Evolutionary conservation across 73 alveolate genomes (phyloP), one percentile per base, ranked within the genome.

Genomic region (Halteria grandinella): DNA sequence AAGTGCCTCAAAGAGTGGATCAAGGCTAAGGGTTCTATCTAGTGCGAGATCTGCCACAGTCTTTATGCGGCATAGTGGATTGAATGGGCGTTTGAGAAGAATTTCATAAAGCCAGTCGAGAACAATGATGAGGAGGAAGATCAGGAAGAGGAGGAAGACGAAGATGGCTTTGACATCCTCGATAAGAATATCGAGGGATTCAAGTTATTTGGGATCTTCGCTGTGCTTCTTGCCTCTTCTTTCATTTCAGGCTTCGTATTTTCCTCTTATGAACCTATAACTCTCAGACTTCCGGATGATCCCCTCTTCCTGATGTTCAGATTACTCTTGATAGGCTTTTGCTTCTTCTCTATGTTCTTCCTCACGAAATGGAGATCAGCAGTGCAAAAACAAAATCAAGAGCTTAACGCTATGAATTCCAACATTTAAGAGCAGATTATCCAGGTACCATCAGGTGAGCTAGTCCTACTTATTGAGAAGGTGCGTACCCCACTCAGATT

Each of bases 61-160:
- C 54, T 55, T 72, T 85, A 85, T 54, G 37, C 69, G 14, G 34
- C 31, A 53, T 17, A 37, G 0, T 85, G 93, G 93, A 69, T 74
- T 14, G 78, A 62, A 1, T 85, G 93, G 93, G 93, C 93, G 6
- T 55, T 75, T 45, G 92, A 83, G 53, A 82, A 83, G 40, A 77
- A 59, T 34, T 32, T 27, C 12, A 59, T 66, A 15, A 66, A 27
- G 81, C 23, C 34, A 66, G 14, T 28, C 11, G 21, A 45, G 10
- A 50, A 27, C 20, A 2, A 50, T 14, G 21, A 20, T 23, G 8
- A 63, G 4, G 11, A 58, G 59, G 47, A 36, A 12, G 78, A 74
- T 18, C 8, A 4, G 12, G 29, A 32, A 12, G 76, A 55, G 23
- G 77, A 55, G 20, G 78, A 34, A 33, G 73, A 71, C 10, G 86